Evolutionary conservation across 2,329 filamentous ascomycete genomes (phyloP), one percentile per base, ranked within the genome.

Genomic region (Colletotrichum liriopes): DNA sequence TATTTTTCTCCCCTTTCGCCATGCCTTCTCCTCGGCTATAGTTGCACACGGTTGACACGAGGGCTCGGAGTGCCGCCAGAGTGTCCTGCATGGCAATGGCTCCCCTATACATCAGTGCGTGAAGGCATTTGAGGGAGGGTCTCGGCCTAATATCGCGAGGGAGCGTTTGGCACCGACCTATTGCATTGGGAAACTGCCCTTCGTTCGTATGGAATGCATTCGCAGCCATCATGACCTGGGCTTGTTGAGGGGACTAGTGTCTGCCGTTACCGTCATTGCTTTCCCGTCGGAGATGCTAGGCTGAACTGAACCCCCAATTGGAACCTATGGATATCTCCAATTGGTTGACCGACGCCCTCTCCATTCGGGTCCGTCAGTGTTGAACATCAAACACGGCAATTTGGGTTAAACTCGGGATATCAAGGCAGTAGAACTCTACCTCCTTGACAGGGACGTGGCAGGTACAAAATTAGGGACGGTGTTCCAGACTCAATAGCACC

Each of bases 371-470:
- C 32, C n/a, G 29, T 32, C n/a, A 16, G 23, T 35, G n/a, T 51
- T 35, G 49, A 58, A 39, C 58, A 49, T 23, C 37, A 18, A 29
- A 35, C 32, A 12, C 16, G 39, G 43, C 8, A 56, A 20, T 39
- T 59, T 71, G 58, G 67, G 67, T 61, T 68, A 52, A 62, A 68
- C 68, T 58, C 41, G 7, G 65, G 68, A 71, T 68, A 68, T 51
- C 65, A 68, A 18, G 14, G 23, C 49, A 51, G 51, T 8, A n/a
- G 32, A 35, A n/a, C 68, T 63, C 39, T 63, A 56, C 35, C 45
- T 16, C 54, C 7, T 43, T 41, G 35, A 18, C 35, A 45, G 51
- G 37, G 14, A 55, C 3, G 32, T 11, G n/a, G 8, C 49, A 56
- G 39, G 26, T 23, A 35, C 29, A 29, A 23, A 37, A 1, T 51